Base-by-base conservation (phyloP, 2,329 filamentous ascomycete genomes). In the Microdochium trichocladiopsis region DNA sequence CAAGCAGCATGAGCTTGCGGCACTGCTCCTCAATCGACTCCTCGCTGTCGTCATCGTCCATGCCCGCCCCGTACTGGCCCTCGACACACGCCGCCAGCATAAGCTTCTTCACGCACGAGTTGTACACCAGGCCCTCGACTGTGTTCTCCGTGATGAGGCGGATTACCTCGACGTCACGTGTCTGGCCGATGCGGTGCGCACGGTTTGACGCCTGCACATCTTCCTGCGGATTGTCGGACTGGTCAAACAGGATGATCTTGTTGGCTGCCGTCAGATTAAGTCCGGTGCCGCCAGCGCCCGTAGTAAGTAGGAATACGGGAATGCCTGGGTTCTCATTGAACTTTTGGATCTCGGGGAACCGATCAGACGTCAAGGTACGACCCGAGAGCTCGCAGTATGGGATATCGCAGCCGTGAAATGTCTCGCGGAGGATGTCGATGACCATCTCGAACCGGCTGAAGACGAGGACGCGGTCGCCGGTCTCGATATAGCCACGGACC, bases 131-230 rank as follows among this genome's bases (percentile, higher is more conserved):
- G 70, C 96, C 92, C 69, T 99, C 94, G 25, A 99, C 89, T 0
- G 93, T 95, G 52, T 79, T 82, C 52, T 78, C 80, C 0, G 88
- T 88, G 51, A 99, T 87, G 1, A 99, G 78, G 25, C 91, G 79
- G 41, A 96, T 84, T 41, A 99, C 88, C 66, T 99, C 93, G 1
- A 99, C 94, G 33, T 93, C 87, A 16, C 89, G 78, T 25, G 82
- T 92, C 73, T 99, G 94, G 0, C 94, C 94, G 9, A 99, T 89
- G 14, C 94, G 87, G 70, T 99, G 94, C 0, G 94, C 94, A 18
- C 94, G 86, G 67, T 99, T 97, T 74, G 97, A 94, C 0, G 94
- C 94, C 68, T 99, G 94, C n/a, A 96, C 85, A 65, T 99, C 94
- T 60, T 97, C 93, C 66, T 99, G 94, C 0, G 94, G 94, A 61